Percentiles rank a stretch among this genome's conserved stretches.
phyloP scores from a whole-genome alignment of 2,329 filamentous ascomycete genomes.

The Ascochyta lentis region DNA sequence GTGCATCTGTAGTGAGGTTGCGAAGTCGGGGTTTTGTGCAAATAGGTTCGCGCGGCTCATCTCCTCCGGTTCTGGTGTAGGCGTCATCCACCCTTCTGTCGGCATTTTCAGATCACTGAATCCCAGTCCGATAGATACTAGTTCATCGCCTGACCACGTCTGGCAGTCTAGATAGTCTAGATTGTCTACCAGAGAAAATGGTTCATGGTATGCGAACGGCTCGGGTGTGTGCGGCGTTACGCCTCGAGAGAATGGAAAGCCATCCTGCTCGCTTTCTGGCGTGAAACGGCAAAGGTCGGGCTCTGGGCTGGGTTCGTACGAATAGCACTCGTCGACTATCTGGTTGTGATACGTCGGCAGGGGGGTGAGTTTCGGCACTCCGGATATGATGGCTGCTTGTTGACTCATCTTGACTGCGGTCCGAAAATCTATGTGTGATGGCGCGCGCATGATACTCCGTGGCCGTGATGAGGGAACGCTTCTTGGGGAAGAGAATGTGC shows the following conservation, averaged over 20 bases:
- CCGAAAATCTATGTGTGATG: conserved; percentile 40
- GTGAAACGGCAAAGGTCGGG: conserved; percentile 26
- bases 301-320: conserved; percentile 34
- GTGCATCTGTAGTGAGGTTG: neutral
- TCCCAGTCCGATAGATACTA: conserved; percentile 30
- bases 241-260: conserved; percentile 28
- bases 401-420: conserved; percentile 37
- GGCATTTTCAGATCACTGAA: conserved; percentile 30
- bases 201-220: conserved; percentile 33
- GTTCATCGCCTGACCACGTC: conserved; percentile 34
- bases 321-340: conserved; percentile 34
- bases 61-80: conserved; percentile 23
- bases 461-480: conserved; percentile 31
- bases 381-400: conserved; percentile 29
- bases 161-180: conserved; percentile 31
- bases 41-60: conserved; percentile 21
- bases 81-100: conserved; percentile 9
- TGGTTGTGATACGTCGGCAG: conserved; percentile 35
- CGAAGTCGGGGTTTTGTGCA: neutral
- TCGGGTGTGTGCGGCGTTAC: conserved; percentile 43
- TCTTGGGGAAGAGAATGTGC: conserved; percentile 28
- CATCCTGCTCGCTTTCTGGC: conserved; percentile 24
- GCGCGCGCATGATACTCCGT: conserved; percentile 28
- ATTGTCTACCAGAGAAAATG: conserved; percentile 26
- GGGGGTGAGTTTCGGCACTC: conserved; percentile 36